Percentiles rank a stretch among this genome's conserved stretches.
phyloP scores from a whole-genome alignment of 108 stramenopile genomes.

The Cyclotella distinguenda region DNA sequence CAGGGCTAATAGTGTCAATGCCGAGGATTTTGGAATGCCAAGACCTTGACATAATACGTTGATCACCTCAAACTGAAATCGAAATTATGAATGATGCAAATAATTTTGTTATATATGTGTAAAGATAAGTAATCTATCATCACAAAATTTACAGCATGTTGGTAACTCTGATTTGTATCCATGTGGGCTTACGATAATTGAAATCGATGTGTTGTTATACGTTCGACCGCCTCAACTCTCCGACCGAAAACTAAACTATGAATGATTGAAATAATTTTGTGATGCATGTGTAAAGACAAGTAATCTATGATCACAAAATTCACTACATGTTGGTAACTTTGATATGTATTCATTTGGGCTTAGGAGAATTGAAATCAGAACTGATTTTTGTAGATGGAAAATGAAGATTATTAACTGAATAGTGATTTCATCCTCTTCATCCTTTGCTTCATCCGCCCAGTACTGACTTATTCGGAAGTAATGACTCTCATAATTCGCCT shows the following conservation, averaged over 20 bases:
- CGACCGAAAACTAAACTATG: no score
- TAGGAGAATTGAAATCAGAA: neutral
- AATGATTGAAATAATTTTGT: neutral
- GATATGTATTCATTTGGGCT: no score
- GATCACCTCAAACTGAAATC: no score
- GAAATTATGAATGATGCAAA: neutral
- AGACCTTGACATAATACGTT: constrained; percentile 9
- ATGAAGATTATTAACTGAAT: neutral
- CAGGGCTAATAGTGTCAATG: neutral
- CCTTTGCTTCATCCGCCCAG: no score
- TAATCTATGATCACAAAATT: neutral
- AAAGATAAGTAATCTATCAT: neutral
- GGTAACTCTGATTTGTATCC: neutral
- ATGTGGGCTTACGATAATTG: no score
- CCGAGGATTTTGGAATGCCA: constrained; percentile 16
- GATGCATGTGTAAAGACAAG: neutral
- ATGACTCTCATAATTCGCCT: no score
- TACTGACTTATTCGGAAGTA: no score
- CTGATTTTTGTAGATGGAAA: neutral
- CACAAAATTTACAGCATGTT: neutral
- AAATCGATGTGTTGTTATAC: no score
- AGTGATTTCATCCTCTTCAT: no score
- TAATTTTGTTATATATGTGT: neutral
- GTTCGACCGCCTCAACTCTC: no score
- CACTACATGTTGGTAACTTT: neutral